Evolutionary conservation across 805 yeast species (phyloP).

Genomic region (Metschnikowia bowlesiae): DNA sequence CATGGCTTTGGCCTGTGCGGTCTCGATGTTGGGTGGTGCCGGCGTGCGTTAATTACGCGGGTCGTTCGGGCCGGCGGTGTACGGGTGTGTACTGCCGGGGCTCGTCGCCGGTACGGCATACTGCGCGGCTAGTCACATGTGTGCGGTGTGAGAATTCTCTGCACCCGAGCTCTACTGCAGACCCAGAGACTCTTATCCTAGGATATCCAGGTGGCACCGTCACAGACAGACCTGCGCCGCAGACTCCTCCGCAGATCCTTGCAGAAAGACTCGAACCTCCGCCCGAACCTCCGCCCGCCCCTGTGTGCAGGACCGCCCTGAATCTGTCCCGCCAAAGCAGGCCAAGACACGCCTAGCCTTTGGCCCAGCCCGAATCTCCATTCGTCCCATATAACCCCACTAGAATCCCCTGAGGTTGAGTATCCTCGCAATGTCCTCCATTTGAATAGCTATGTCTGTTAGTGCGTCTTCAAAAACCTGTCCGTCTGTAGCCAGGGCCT

Average conservation of each 20-base stretch:
- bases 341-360: too few relatives aligned
- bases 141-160: constrained; percentile 1
- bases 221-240: neutral
- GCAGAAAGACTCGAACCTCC: too few relatives aligned
- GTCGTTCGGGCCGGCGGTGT: neutral
- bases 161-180: neutral
- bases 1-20: too few relatives aligned
- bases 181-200: constrained; percentile 1
- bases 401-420: neutral
- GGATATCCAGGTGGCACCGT: neutral
- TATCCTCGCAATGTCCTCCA: neutral
- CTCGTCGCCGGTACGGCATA: neutral
- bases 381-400: neutral
- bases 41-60: too few relatives aligned
- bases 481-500: neutral
- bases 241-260: neutral
- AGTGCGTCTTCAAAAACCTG: neutral
- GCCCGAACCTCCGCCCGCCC: neutral
- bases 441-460: neutral
- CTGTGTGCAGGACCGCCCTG: neutral
- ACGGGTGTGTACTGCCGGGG: neutral
- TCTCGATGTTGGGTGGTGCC: too few relatives aligned
- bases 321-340: neutral
- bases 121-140: neutral
- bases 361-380: neutral